These are phyloP conservation scores for Grigorovia yakushimaensis DNA, from an alignment of 805 yeast species.

Conservation along the genomic window DNA sequence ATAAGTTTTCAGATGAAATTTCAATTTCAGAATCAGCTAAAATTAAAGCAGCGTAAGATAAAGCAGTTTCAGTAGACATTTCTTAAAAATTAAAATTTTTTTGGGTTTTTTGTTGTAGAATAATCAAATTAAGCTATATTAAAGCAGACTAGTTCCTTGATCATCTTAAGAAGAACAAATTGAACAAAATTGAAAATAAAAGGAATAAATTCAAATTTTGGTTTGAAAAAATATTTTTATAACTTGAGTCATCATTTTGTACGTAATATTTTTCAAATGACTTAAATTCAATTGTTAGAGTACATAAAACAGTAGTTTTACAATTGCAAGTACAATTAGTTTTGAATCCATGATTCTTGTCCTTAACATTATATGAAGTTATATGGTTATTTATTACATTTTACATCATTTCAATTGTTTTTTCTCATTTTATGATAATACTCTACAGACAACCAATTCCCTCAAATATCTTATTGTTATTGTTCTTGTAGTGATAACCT, in stretches of 20 bases:
- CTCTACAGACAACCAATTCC: too few species aligned
- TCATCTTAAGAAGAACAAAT: slow-evolving; percentile 1
- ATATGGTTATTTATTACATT: too few species aligned
- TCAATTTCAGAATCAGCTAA: slow-evolving; percentile 96
- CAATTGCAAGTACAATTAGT: too few species aligned
- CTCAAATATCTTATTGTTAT: too few species aligned
- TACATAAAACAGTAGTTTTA: too few species aligned
- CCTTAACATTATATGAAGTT: too few species aligned
- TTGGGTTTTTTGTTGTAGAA: slow-evolving; percentile 15
- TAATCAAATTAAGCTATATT: slow-evolving; percentile 29
- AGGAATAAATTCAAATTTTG: background rate
- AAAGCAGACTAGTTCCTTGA: slow-evolving; percentile 31
- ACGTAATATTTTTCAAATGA: background rate
- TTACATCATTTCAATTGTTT: too few species aligned
- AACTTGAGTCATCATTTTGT: background rate
- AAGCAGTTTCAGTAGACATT: slow-evolving; percentile 71
- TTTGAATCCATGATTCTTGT: too few species aligned
- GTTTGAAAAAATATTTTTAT: background rate
- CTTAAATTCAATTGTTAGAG: background rate
- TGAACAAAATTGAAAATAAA: background rate
- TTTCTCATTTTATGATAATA: too few species aligned
- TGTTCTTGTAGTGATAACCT: slow-evolving; percentile 56
- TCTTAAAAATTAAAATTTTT: too few species aligned
- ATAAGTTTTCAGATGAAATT: slow-evolving; percentile 74
- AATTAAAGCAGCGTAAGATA: slow-evolving; percentile 97